These are phyloP conservation scores for Kodamaea laetipori DNA, from an alignment of 805 yeast genomes.

Conservation along the genomic window DNA sequence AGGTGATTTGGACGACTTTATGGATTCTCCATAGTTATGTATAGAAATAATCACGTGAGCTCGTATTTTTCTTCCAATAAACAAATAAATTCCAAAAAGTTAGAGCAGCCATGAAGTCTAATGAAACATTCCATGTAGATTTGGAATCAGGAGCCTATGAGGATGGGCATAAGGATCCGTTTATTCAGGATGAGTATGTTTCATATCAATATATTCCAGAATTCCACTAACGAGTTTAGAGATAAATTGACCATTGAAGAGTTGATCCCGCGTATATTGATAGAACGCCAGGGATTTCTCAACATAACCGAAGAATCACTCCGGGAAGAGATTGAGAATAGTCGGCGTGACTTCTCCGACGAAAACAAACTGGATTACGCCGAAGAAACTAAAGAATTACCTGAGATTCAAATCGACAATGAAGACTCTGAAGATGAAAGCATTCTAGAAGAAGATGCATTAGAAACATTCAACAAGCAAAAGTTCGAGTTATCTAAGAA, in stretches of 20 bases:
- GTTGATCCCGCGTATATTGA: slow-evolving; percentile 58
- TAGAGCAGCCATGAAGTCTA: slow-evolving; percentile 3
- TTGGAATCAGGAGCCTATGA: slow-evolving; percentile 33
- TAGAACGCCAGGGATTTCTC: slow-evolving; percentile 61
- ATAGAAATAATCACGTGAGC: slow-evolving; percentile 1
- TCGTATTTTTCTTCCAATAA: neutral
- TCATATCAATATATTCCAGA: too few relatives aligned
- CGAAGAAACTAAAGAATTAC: neutral
- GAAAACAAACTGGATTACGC: neutral
- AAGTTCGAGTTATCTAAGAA: slow-evolving; percentile 55
- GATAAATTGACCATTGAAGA: slow-evolving; percentile 51
- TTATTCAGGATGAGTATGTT: slow-evolving; percentile 43
- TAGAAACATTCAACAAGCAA: slow-evolving; percentile 48
- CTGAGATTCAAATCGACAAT: slow-evolving; percentile 8
- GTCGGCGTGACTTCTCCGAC: slow-evolving; percentile 1
- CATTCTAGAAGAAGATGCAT: slow-evolving; percentile 21
- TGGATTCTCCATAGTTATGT: slow-evolving; percentile 32
- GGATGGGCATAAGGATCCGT: slow-evolving; percentile 38
- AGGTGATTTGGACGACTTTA: slow-evolving; percentile 54
- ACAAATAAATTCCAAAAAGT: too few relatives aligned
- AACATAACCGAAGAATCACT: slow-evolving; percentile 59
- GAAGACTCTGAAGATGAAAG: slow-evolving; percentile 7
- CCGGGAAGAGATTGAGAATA: slow-evolving; percentile 43
- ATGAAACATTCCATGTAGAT: slow-evolving; percentile 18
- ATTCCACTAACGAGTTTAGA: slow-evolving; percentile 23